Conservation (phyloP, 2,329 filamentous ascomycete genomes). For the Bipolaris zeicola region DNA sequence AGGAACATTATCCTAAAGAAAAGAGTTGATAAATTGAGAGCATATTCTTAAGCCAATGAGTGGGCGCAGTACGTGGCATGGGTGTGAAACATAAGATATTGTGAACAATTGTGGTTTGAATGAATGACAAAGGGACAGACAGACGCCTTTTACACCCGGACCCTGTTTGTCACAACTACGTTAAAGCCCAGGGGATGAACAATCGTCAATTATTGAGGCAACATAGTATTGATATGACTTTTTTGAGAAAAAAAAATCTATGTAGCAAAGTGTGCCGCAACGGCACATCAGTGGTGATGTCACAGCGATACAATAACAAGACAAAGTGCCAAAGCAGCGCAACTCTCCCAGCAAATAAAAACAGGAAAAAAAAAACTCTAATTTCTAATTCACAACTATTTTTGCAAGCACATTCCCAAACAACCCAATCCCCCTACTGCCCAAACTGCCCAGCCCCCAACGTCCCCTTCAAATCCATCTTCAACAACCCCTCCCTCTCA, state of each 20-base stretch:
- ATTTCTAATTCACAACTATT: not conserved
- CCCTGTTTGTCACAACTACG: too few relatives aligned
- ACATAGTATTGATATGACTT: too few relatives aligned
- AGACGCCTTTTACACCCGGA: not conserved
- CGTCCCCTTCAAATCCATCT: constrained; percentile 22
- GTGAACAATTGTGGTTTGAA: not conserved
- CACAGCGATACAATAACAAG: not conserved
- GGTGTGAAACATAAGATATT: not conserved
- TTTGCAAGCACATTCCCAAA: not conserved
- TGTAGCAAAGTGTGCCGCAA: not conserved
- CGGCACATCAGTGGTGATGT: not conserved
- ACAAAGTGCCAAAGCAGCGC: not conserved
- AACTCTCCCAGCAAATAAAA: not conserved
- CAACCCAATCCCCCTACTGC: not conserved
- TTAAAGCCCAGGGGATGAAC: too few relatives aligned
- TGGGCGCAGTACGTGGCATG: not conserved
- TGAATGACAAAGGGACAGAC: too few relatives aligned
- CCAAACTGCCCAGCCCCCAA: constrained; percentile 22
- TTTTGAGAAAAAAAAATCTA: not conserved
- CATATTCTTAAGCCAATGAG: not conserved
- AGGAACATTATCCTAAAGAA: not conserved
- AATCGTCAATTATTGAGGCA: too few relatives aligned
- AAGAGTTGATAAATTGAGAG: not conserved
- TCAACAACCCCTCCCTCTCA: constrained; percentile 17
- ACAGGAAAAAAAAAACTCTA: not conserved